Base-by-base conservation (phyloP, 2,329 filamentous ascomycete species). In the Graphilbum ipis-grandicollis region DNA sequence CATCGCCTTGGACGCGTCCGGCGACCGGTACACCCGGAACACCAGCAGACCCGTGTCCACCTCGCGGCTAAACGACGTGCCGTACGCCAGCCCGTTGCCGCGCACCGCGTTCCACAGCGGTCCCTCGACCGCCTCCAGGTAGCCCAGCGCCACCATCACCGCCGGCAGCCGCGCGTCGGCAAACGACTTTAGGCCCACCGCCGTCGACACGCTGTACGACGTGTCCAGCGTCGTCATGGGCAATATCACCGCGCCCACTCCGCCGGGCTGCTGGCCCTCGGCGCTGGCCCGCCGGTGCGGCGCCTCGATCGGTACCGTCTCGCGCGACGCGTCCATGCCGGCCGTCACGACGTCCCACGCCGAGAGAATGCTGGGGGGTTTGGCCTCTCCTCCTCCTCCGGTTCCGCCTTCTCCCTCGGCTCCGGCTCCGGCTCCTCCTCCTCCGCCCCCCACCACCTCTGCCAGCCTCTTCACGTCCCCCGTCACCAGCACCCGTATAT, bases 21-120 rank as follows among this genome's bases (percentile, higher is more conserved):
- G 88, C 0, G 84, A 92, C 19, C 88, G 79, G 61, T 92, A 94
- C 31, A 96, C 78, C 38, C 75, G 74, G 59, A 92, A 92, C 42
- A 82, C 77, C 36, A 94, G 60, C 35, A 81, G 72, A 3, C 88
- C 90, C 2, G 74, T 75, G 49, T 90, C 83, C 21, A 82, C 61
- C 50, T 83, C 79, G 33, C 80, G 76, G 32, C 68, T 68, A 51
- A 96, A 93, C 48, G 70, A 74, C 1, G 80, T 78, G 37, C 86
- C 86, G 51, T 98, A 98, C 1, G 90, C 90, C 36, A 96, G 75
- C 32, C 90, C 90, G 31, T 83, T 90, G 39, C 90, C 90, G 33
- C 90, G 83, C 34, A 96, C 81, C 0, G 84, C 83, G 44, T 79
- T 79, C 88, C 90, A 96, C 23, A 98, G 71, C 1, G 90, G 90